These are phyloP conservation scores for Boletus subcaerulescens DNA, from an alignment of 768 basidiomycete species.

Conservation along the genomic window DNA sequence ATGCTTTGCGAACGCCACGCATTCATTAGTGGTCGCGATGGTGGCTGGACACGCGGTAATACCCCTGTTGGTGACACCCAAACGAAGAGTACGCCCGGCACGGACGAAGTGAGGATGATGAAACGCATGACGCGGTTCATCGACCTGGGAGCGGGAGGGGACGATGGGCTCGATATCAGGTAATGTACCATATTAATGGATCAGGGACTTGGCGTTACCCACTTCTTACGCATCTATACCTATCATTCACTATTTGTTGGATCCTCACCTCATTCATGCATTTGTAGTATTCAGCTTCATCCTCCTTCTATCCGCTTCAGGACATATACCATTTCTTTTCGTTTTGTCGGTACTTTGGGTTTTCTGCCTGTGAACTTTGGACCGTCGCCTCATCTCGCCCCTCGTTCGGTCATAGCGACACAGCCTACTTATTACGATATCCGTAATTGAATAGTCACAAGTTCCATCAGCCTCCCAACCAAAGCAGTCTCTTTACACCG, in stretches of 20 bases:
- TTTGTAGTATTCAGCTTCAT: slow-evolving; percentile 19
- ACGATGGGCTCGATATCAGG: slow-evolving; percentile 31
- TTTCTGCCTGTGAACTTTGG: slow-evolving; percentile 7
- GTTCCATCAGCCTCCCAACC: slow-evolving; percentile 65
- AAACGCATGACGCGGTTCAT: slow-evolving; percentile 82
- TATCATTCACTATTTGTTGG: slow-evolving; percentile 18
- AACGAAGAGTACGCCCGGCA: slow-evolving; percentile 6
- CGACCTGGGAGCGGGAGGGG: slow-evolving; percentile 47
- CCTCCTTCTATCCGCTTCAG: slow-evolving; percentile 15
- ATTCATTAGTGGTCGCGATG: slow-evolving; percentile 24
- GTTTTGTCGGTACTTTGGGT: slow-evolving; percentile 14
- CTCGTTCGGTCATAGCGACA: slow-evolving; percentile 12
- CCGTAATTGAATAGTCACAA: slow-evolving; percentile 7
- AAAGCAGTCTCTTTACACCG: slow-evolving; percentile 84
- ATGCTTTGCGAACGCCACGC: slow-evolving; percentile 89
- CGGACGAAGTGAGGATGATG: slow-evolving; percentile 52
- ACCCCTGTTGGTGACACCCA: slow-evolving; percentile 10
- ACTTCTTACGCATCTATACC: slow-evolving; percentile 13
- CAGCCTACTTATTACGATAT: slow-evolving; percentile 10
- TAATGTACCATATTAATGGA: slow-evolving; percentile 23
- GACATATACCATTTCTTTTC: slow-evolving; percentile 22
- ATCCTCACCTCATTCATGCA: slow-evolving; percentile 15
- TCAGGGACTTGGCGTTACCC: slow-evolving; percentile 12
- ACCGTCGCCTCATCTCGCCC: slow-evolving; percentile 1
- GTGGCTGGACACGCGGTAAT: slow-evolving; percentile 17